A percentile compares a stretch with the other conserved stretches of the same genome.
Evolutionary conservation across 768 basidiomycete genomes (phyloP).

Genomic region (Tulasnella sp.): DNA sequence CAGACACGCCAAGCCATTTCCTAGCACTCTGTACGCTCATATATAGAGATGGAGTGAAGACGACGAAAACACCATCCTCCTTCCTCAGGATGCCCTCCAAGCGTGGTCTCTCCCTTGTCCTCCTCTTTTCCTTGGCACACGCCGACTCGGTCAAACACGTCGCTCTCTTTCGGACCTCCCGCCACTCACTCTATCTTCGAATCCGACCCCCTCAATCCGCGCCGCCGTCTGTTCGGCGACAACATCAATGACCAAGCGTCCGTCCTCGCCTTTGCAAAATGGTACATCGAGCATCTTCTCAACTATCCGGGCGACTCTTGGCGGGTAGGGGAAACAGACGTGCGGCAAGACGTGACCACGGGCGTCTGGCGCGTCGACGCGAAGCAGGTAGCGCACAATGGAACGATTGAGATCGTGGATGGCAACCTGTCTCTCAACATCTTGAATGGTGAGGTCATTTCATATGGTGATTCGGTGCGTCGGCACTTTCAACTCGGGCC

Average conservation of each 20-base stretch:
- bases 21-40: too few relatives aligned
- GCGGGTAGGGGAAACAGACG: constrained; percentile 61
- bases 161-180: constrained; percentile 81
- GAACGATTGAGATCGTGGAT: constrained; percentile 83
- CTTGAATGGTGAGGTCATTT: constrained; percentile 74
- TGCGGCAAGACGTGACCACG: constrained; percentile 75
- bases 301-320: constrained; percentile 36
- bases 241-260: constrained; percentile 36
- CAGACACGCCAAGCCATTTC: too few relatives aligned
- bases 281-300: constrained; percentile 55
- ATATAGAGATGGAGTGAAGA: too few relatives aligned
- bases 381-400: constrained; percentile 61
- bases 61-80: too few relatives aligned
- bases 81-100: not conserved
- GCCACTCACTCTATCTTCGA: constrained; percentile 58
- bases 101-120: not conserved
- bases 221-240: constrained; percentile 33
- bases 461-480: constrained; percentile 79
- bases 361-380: constrained; percentile 86
- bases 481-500: too few relatives aligned
- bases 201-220: constrained; percentile 37
- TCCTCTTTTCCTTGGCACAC: not conserved
- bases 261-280: constrained; percentile 58
- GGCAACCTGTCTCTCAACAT: constrained; percentile 93
- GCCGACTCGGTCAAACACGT: constrained; percentile 34